Base-by-base conservation (phyloP, 495 filamentous ascomycete species). In the Trichocladium uniseriatum region DNA sequence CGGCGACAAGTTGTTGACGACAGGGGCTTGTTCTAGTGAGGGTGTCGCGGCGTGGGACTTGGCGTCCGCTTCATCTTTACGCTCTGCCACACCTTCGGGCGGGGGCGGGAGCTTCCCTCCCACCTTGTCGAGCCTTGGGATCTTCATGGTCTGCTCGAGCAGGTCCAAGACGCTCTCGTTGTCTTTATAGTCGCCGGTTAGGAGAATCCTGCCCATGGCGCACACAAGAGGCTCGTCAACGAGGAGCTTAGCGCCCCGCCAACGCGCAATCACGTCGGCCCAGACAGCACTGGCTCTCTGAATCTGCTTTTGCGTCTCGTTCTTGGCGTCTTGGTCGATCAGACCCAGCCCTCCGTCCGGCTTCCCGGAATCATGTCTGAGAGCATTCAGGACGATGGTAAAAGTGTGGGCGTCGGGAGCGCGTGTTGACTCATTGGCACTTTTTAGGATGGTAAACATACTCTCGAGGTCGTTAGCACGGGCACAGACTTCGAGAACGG, bases 401-500 rank as follows among this genome's bases (percentile, higher is more conserved):
- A 83, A 98, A 0, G 92, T 95, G 15, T 71, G 51, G 18, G 69
- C 69, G 52, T 91, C 78, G 2, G 92, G 81, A 3, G 80, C 70
- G 20, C 72, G 73, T 0, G 69, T 56, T 2, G 81, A 79, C 7
- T 74, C 67, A 44, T 81, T 74, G 2, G 86, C 81, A 1, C 92
- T 72, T 11, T 79, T 73, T 11, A 79, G 79, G 51, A 95, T 74
- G 27, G 71, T 74, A 74, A 87, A 91, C 40, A 96, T 54, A 2
- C 78, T 75, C 38, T 94, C 87, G 63, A 90, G 69, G 57, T 94
- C 81, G 1, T 66, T 57, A 7, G 83, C 78, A 19, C 76, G 71
- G 21, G 79, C 76, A 59, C 90, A 96, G 3, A 89, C 84, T 37
- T 83, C 80, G 13, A 98, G 71, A 48, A 89, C 78, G 6, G 89